These are phyloP conservation scores for Colletotrichum falcatum DNA, from an alignment of 2,329 filamentous ascomycete species.

Conservation along the genomic window DNA sequence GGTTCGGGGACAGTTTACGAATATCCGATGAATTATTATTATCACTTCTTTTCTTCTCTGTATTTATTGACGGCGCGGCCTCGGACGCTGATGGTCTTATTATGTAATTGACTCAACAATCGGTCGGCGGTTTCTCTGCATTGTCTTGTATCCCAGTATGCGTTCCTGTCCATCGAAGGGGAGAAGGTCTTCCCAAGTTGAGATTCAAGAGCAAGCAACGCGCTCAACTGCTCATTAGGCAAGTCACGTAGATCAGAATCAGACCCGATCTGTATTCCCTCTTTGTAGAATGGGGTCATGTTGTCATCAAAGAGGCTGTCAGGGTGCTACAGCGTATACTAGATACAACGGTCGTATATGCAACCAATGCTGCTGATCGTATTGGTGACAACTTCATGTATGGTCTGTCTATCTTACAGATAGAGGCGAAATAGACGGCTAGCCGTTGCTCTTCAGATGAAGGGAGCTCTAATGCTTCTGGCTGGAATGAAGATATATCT, in stretches of 20 bases:
- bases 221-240: rapidly evolving
- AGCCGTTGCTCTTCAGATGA: background rate
- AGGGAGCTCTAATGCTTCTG: background rate
- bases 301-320: background rate
- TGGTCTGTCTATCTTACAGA: background rate
- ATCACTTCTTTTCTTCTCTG: background rate
- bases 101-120: background rate
- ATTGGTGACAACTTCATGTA: background rate
- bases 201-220: background rate
- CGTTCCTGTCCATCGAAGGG: background rate
- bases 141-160: too few relatives aligned
- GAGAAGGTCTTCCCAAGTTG: background rate
- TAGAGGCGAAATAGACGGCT: background rate
- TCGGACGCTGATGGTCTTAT: background rate
- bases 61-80: background rate
- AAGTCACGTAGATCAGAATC: background rate
- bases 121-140: too few relatives aligned
- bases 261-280: background rate
- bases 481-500: background rate
- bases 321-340: background rate
- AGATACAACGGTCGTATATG: background rate
- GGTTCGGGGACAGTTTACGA: background rate
- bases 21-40: background rate
- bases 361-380: background rate
- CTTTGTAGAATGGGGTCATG: background rate